Percentiles rank a stretch among this genome's conserved stretches.
phyloP scores from a whole-genome alignment of 805 yeast species.

The Nakazawaea anatomiae region DNA sequence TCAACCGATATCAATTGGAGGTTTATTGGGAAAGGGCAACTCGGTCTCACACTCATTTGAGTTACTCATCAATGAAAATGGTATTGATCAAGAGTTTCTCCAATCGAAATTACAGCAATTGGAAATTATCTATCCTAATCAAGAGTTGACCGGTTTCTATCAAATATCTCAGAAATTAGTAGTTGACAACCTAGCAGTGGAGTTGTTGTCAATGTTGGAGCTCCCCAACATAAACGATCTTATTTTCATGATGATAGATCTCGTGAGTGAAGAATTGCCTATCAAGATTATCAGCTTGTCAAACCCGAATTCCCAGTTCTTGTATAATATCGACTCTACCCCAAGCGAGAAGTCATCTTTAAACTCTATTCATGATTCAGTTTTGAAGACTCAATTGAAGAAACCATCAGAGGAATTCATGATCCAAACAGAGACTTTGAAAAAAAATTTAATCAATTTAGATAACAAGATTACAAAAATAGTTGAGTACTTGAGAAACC shows the following conservation, averaged over 20 bases:
- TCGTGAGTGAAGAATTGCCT: background rate
- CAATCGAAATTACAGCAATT: slow-evolving; percentile 4
- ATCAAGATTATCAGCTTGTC: background rate
- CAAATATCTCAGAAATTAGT: background rate
- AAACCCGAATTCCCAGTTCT: background rate
- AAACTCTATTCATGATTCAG: background rate
- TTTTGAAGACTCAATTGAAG: background rate
- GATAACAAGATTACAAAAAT: background rate
- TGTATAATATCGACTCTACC: background rate
- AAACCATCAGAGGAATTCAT: background rate
- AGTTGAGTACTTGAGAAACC: background rate
- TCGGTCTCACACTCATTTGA: slow-evolving; percentile 6
- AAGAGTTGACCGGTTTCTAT: slow-evolving; percentile 4
- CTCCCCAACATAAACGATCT: background rate
- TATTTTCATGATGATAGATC: slow-evolving; percentile 1
- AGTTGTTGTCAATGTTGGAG: background rate
- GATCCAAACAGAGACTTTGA: background rate
- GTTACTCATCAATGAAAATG: slow-evolving; percentile 2
- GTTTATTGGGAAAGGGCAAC: slow-evolving; percentile 1
- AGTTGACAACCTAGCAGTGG: background rate
- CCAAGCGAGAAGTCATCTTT: slow-evolving; percentile 6
- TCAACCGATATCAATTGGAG: background rate
- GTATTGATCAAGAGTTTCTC: slow-evolving; percentile 1
- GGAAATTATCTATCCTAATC: slow-evolving; percentile 6
- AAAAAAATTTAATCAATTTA: background rate